Conservation (phyloP, 2,329 filamentous ascomycete genomes). For the Pseudogymnoascus sp. region DNA sequence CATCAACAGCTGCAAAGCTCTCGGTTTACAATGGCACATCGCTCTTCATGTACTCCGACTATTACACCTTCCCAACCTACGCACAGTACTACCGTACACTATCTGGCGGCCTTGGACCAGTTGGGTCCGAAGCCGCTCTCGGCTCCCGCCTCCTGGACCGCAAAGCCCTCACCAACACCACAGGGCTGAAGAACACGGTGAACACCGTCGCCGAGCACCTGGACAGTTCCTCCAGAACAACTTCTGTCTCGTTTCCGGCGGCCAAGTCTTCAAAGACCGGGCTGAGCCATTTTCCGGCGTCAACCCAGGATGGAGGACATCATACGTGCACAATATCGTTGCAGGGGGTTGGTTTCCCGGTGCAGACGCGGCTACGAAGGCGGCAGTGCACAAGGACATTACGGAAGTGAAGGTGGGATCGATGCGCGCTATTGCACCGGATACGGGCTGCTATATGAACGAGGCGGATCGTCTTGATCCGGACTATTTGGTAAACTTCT, state of each 20-base stretch:
- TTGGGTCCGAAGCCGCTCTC: conserved; percentile 11
- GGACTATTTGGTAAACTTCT: conserved; percentile 30
- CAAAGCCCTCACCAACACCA: conserved; percentile 18
- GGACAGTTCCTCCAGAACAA: conserved; percentile 22
- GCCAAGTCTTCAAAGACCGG: conserved; percentile 26
- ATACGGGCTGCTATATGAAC: conserved; percentile 38
- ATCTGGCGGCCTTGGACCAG: conserved; percentile 19
- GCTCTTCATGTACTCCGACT: conserved; percentile 17
- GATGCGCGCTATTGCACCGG: conserved; percentile 32
- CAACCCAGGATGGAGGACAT: conserved; percentile 27
- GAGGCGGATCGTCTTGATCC: conserved; percentile 35
- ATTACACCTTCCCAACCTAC: conserved; percentile 23
- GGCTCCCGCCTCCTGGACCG: conserved; percentile 28
- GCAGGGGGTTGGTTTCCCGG: conserved; percentile 13
- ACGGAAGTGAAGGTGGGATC: conserved; percentile 28
- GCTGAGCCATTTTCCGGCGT: conserved; percentile 25
- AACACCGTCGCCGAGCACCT: conserved; percentile 25
- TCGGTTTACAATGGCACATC: conserved; percentile 19
- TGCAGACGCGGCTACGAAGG: conserved; percentile 16
- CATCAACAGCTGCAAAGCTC: conserved; percentile 16
- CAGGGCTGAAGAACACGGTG: conserved; percentile 21
- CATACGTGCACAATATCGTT: conserved; percentile 19
- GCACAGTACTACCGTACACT: conserved; percentile 27
- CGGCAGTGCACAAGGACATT: conserved; percentile 23
- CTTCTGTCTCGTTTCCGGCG: conserved; percentile 27